Evolutionary conservation across 805 yeast species (phyloP).

Genomic region (Hanseniaspora mollemarum): DNA sequence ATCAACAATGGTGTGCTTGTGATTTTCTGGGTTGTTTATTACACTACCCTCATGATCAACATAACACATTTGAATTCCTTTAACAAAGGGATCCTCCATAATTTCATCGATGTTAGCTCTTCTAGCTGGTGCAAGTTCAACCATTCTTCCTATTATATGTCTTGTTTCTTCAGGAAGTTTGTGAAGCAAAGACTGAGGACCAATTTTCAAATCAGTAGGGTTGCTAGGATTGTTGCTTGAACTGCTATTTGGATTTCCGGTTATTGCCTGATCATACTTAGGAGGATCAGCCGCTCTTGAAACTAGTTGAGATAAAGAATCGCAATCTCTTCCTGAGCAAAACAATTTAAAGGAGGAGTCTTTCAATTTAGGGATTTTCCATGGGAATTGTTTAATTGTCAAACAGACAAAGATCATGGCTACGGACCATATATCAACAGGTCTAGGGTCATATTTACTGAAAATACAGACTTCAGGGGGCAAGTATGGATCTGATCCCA

Average conservation of each 20-base stretch:
- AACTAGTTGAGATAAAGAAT: constrained; percentile 51
- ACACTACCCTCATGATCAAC: constrained; percentile 35
- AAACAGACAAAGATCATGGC: constrained; percentile 88
- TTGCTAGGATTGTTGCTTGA: constrained; percentile 27
- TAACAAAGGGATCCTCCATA: constrained; percentile 60
- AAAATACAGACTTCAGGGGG: constrained; percentile 88
- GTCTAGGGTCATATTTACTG: constrained; percentile 76
- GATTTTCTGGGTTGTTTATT: constrained; percentile 40
- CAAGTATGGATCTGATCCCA: constrained; percentile 78
- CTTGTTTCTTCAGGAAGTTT: constrained; percentile 65
- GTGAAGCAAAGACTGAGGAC: constrained; percentile 58
- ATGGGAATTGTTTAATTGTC: constrained; percentile 83
- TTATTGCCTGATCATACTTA: constrained; percentile 25
- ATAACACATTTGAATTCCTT: constrained; percentile 52
- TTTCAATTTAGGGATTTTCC: constrained; percentile 78
- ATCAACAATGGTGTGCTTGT: constrained; percentile 78
- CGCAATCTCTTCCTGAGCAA: constrained; percentile 60
- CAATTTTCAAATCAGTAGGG: constrained; percentile 55
- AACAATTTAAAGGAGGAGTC: constrained; percentile 77
- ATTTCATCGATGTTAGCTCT: constrained; percentile 72
- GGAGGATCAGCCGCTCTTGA: constrained; percentile 44
- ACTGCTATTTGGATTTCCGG: constrained; percentile 3
- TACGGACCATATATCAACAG: constrained; percentile 88
- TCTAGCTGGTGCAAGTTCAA: constrained; percentile 74
- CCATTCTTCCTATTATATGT: constrained; percentile 61